phyloP scores from a whole-genome alignment of 83 land plant species.

The Picea mariana region DNA sequence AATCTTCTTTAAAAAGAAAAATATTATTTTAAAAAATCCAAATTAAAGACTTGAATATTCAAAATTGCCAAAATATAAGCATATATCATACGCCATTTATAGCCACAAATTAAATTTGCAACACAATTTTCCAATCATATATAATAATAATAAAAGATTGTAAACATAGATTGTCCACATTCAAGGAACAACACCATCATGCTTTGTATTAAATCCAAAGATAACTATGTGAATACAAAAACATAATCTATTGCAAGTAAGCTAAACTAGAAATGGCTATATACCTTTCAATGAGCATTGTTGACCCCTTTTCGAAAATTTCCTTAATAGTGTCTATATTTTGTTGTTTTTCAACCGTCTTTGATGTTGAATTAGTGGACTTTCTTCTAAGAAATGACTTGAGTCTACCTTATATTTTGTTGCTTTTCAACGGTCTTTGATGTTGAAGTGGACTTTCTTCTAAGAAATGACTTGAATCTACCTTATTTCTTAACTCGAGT shows the following conservation, averaged over 20 bases:
- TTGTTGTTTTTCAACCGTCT: constrained; percentile 24
- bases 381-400: constrained; percentile 54
- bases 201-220: not conserved
- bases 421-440: no score
- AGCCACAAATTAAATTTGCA: not conserved
- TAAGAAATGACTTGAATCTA: constrained; percentile 56
- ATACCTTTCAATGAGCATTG: constrained; percentile 85
- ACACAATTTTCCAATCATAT: not conserved
- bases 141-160: not conserved
- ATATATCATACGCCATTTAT: not conserved
- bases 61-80: not conserved
- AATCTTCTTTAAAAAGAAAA: not conserved
- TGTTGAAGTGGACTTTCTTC: no score
- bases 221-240: not conserved
- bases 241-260: not conserved
- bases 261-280: not conserved
- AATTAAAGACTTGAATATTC: not conserved
- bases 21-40: not conserved
- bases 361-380: constrained; percentile 37
- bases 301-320: constrained; percentile 93
- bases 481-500: constrained; percentile 63
- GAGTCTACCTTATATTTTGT: constrained; percentile 55
- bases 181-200: not conserved
- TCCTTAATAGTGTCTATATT: constrained; percentile 77
- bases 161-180: not conserved